These are phyloP conservation scores for Phytophthora europaea DNA, from an alignment of 352 stramenopile genomes.

Conservation along the genomic window DNA sequence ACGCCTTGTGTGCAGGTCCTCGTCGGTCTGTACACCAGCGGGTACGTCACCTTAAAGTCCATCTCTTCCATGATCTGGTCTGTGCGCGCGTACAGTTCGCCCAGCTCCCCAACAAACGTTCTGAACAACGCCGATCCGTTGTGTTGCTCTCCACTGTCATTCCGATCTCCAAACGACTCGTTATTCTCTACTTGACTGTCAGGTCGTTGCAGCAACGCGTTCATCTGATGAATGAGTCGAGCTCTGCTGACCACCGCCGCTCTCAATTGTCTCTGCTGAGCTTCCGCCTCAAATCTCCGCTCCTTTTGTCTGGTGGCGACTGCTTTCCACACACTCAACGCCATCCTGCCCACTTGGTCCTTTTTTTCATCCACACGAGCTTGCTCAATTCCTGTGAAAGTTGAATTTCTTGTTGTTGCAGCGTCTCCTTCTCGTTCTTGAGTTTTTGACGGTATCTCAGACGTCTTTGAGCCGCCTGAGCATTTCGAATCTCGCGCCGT, in stretches of 20 bases:
- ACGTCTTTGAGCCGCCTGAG: constrained; percentile 19
- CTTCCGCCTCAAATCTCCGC: constrained; percentile 14
- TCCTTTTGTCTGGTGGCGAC: constrained; percentile 25
- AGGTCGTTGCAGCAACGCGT: constrained; percentile 5
- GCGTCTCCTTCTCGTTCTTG: constrained; percentile 22
- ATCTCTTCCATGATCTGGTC: constrained; percentile 18
- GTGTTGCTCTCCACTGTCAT: neutral
- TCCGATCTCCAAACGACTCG: too few species aligned
- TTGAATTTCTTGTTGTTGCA: constrained; percentile 6
- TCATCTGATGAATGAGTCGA: constrained; percentile 27
- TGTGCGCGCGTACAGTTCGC: constrained; percentile 23
- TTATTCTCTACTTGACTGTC: neutral
- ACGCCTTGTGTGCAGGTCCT: neutral
- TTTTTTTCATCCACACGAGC: neutral
- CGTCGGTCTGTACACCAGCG: neutral
- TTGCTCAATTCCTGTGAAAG: constrained; percentile 4
- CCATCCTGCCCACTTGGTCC: neutral
- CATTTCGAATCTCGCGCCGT: constrained; percentile 1
- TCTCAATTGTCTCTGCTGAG: constrained; percentile 16
- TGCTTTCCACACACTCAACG: constrained; percentile 13
- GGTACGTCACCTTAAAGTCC: neutral
- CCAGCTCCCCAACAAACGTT: constrained; percentile 21
- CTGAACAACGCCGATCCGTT: constrained; percentile 16
- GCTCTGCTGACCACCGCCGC: constrained; percentile 13
- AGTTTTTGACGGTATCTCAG: constrained; percentile 26